Percentiles rank a stretch among this genome's conserved stretches.
These are phyloP conservation scores for Apiospora koreana DNA, from an alignment of 2,329 filamentous ascomycete genomes.

Conservation along the genomic window DNA sequence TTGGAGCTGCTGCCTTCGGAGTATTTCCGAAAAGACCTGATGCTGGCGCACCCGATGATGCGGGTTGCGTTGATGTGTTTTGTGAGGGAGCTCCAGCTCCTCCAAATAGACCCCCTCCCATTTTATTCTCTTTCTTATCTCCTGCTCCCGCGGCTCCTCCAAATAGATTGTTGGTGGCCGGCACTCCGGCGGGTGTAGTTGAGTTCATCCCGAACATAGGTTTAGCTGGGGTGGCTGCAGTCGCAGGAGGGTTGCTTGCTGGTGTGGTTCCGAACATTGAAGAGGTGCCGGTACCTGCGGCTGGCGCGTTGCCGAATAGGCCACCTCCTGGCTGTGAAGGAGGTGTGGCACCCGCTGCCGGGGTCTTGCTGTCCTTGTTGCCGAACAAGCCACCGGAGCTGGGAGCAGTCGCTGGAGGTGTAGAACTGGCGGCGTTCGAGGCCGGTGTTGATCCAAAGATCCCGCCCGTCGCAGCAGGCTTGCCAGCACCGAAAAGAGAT, in stretches of 20 bases:
- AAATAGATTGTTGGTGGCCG: slow-evolving; percentile 35
- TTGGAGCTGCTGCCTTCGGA: background rate
- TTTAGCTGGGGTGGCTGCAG: slow-evolving; percentile 47
- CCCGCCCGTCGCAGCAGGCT: slow-evolving; percentile 21
- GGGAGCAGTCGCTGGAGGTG: slow-evolving; percentile 22
- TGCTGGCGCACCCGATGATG: slow-evolving; percentile 16
- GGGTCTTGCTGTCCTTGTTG: slow-evolving; percentile 23
- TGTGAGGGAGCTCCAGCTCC: slow-evolving; percentile 34
- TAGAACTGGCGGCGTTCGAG: slow-evolving; percentile 24
- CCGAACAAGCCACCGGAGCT: slow-evolving; percentile 30
- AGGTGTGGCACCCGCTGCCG: slow-evolving; percentile 22
- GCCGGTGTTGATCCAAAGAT: slow-evolving; percentile 35
- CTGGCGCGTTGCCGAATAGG: slow-evolving; percentile 21
- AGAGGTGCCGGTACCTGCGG: slow-evolving; percentile 16
- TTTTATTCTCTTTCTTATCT: slow-evolving; percentile 24
- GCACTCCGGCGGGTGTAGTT: slow-evolving; percentile 58
- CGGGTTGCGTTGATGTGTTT: slow-evolving; percentile 28
- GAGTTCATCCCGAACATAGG: slow-evolving; percentile 49
- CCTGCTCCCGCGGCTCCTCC: slow-evolving; percentile 23
- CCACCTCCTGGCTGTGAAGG: slow-evolving; percentile 24
- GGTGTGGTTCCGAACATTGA: slow-evolving; percentile 25
- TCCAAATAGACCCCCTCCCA: slow-evolving; percentile 26
- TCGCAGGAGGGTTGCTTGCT: slow-evolving; percentile 22
- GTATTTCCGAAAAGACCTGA: slow-evolving; percentile 21
- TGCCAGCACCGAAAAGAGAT: slow-evolving; percentile 10